Evolutionary conservation across 345 rosid genomes (phyloP), one percentile per base, ranked within the genome.

Genomic region (Syzygium aromaticum): DNA sequence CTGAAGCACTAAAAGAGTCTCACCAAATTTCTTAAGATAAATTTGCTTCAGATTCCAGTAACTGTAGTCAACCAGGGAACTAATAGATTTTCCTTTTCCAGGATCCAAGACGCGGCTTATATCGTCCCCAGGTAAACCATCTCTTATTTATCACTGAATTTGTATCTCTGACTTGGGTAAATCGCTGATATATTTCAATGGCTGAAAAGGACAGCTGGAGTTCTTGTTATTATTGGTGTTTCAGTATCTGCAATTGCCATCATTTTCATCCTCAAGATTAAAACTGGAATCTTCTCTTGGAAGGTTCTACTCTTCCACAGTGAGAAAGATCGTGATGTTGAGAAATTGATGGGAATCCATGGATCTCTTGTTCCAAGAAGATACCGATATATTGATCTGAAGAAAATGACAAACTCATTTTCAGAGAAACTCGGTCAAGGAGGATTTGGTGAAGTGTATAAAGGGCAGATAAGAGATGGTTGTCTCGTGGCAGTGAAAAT

Each of bases 401-500:
- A 89, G 89, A 89, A 88, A 86, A 90, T 91, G 87, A 93, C 90
- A 13, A 85, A 86, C 40, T 89, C 92, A 1, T 91, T 90, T 46
- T 83, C 54, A 27, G 56, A 86, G 25, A 89, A 85, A 59, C 4
- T 91, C 6, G 94, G 94, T 21, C 78, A 87, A 89, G 91, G 93
- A 77, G 93, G 94, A 27, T 90, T 49, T 59, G 90, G 89, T 3
- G 77, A 52, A 7, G 88, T 90, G 38, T 89, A 88, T 33, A 84
- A 87, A 87, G 93, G 95, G 51, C 87, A 87, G 54, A 6, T 91
- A 14, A 54, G 2, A 0, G 89, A 87, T 87, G 91, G 90, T 52
- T 33, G 86, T 51, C 84, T 73, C 53, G 91, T 92, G 28, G 95
- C 92, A 11, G 56, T 92, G 16, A 92, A 93, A 86, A 77, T 92